Percentiles rank a stretch among this genome's conserved stretches.
Evolutionary conservation across 352 stramenopile genomes (phyloP).

Genomic region (Lagenidium giganteum): DNA sequence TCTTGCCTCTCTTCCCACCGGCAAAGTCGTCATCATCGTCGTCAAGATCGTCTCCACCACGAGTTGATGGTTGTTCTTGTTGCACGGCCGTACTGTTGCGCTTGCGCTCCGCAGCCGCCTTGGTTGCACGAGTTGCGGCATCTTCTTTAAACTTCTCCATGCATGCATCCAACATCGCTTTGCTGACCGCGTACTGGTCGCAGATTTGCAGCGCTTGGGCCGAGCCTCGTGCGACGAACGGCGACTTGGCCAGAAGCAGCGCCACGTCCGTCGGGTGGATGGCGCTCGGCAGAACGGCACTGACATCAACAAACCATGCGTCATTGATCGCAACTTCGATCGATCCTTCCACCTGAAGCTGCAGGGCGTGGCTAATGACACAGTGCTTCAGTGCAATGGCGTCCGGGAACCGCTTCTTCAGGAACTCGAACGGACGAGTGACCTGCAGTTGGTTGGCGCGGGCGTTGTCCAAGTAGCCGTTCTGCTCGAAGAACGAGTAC

Average conservation of each 20-base stretch:
- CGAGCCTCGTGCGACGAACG: slow-evolving; percentile 21
- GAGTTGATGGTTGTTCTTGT: slow-evolving; percentile 7
- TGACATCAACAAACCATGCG: slow-evolving; percentile 51
- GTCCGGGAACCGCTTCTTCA: slow-evolving; percentile 66
- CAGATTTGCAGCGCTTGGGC: slow-evolving; percentile 41
- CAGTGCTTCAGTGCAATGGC: slow-evolving; percentile 56
- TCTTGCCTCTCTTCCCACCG: slow-evolving; percentile 31
- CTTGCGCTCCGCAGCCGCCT: too few relatives aligned
- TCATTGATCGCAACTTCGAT: slow-evolving; percentile 74
- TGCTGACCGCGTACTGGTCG: slow-evolving; percentile 59
- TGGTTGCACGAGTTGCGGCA: slow-evolving; percentile 25
- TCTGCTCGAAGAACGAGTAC: slow-evolving; percentile 85
- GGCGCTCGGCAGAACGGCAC: slow-evolving; percentile 53
- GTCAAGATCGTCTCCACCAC: slow-evolving; percentile 19
- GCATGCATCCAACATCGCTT: slow-evolving; percentile 39
- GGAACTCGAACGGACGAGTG: slow-evolving; percentile 60
- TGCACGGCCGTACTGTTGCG: not conserved
- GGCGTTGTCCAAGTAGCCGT: slow-evolving; percentile 66
- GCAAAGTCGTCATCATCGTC: slow-evolving; percentile 34
- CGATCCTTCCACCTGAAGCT: slow-evolving; percentile 63
- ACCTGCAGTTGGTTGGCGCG: slow-evolving; percentile 59
- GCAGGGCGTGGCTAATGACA: slow-evolving; percentile 54
- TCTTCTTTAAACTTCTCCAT: slow-evolving; percentile 48
- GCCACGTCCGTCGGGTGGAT: slow-evolving; percentile 35
- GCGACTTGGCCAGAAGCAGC: slow-evolving; percentile 44